Conservation (phyloP, 73 alveolate species). For the Breviolum minutum region DNA sequence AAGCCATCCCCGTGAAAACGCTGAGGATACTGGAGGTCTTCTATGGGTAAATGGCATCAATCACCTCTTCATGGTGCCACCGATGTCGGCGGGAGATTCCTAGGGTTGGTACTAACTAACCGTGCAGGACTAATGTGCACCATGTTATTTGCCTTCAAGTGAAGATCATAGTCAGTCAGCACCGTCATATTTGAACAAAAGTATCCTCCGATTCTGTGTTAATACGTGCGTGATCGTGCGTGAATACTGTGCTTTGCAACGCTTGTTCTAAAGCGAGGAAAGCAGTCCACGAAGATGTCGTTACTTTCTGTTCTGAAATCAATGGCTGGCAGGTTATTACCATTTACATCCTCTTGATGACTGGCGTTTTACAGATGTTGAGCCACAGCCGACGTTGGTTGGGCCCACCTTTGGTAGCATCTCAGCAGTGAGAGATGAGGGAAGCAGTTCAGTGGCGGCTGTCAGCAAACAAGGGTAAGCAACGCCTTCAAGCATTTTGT, state of each 20-base stretch:
- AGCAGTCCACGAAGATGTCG: no score
- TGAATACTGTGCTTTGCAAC: no score
- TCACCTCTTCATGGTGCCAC: slow-evolving; percentile 48
- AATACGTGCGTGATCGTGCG: no score
- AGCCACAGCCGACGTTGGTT: slow-evolving; percentile 44
- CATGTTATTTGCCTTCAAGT: no score
- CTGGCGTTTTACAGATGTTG: slow-evolving; percentile 75
- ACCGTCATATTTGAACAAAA: no score
- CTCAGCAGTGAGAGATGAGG: neutral
- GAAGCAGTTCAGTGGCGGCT: neutral
- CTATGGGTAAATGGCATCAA: slow-evolving; percentile 68
- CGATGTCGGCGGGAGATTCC: no score
- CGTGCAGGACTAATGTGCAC: no score
- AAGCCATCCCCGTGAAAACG: neutral
- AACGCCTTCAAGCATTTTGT: neutral
- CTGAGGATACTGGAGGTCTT: slow-evolving; percentile 47
- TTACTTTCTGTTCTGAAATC: neutral
- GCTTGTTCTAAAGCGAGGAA: no score
- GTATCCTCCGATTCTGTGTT: no score
- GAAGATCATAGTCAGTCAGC: no score
- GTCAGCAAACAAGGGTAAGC: neutral
- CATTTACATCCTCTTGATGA: slow-evolving; percentile 66
- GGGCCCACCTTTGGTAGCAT: slow-evolving; percentile 57
- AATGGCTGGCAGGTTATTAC: slow-evolving; percentile 13
- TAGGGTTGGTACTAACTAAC: no score